Percentiles rank a stretch among this genome's conserved stretches.
Evolutionary conservation across 345 rosid species (phyloP).

Genomic region (Hibiscus tridactylites): DNA sequence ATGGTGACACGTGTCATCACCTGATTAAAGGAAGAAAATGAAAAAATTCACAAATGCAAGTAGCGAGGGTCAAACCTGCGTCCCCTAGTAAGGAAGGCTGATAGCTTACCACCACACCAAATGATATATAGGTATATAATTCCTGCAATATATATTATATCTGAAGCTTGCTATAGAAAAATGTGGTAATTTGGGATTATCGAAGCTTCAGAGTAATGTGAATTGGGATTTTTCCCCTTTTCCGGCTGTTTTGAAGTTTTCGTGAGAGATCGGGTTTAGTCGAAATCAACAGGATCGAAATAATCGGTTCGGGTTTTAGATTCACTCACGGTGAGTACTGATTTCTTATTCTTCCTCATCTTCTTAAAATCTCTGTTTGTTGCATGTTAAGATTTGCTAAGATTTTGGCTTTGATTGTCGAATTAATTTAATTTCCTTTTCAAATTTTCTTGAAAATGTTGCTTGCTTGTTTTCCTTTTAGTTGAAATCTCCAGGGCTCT

Average conservation of each 20-base stretch:
- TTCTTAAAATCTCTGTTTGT: not conserved
- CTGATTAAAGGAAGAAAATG: no score
- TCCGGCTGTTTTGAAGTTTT: not conserved
- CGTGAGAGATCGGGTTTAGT: not conserved
- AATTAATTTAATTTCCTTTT: not conserved
- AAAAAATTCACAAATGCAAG: no score
- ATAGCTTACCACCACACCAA: no score
- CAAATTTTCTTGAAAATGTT: not conserved
- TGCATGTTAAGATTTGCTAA: not conserved
- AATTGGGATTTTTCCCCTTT: not conserved
- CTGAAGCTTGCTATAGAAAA: not conserved
- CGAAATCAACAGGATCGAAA: not conserved
- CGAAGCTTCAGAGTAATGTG: not conserved
- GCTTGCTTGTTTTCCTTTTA: not conserved
- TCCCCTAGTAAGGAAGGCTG: no score
- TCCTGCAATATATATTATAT: no score
- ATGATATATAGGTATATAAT: no score
- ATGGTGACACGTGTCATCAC: no score
- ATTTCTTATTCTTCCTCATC: not conserved
- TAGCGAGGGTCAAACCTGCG: no score
- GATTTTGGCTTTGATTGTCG: not conserved
- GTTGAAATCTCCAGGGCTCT: not conserved
- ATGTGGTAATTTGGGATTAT: not conserved
- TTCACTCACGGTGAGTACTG: not conserved
- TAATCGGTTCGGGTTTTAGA: not conserved